Conservation (phyloP, 805 yeast species). For the Metschnikowia cerradonensis region DNA sequence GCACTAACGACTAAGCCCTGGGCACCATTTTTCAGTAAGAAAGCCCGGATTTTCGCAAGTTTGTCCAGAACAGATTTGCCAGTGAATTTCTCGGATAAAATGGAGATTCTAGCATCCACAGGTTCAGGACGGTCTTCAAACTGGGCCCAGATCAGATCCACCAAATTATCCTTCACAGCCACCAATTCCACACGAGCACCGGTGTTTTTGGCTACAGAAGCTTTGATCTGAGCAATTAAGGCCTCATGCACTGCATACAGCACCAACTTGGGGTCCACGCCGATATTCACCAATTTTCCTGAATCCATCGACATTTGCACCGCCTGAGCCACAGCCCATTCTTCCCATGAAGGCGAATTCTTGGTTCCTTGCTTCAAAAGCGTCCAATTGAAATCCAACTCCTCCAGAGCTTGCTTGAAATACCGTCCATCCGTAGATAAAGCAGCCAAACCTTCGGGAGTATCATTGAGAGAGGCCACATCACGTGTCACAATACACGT, state of each 20-base stretch:
- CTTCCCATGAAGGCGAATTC: conserved; percentile 54
- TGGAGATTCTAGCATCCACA: conserved; percentile 48
- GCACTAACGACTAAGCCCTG: conserved; percentile 42
- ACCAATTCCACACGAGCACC: conserved; percentile 39
- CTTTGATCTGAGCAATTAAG: conserved; percentile 28
- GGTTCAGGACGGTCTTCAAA: conserved; percentile 59
- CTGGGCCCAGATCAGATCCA: conserved; percentile 69
- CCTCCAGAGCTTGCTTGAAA: conserved; percentile 54
- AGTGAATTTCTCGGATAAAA: conserved; percentile 50
- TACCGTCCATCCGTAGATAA: conserved; percentile 61
- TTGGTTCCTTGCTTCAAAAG: conserved; percentile 50
- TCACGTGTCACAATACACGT: conserved; percentile 77
- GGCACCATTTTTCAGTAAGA: conserved; percentile 22
- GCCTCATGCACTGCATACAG: conserved; percentile 33
- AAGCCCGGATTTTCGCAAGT: conserved; percentile 39
- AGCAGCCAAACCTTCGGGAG: conserved; percentile 53
- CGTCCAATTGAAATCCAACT: conserved; percentile 58
- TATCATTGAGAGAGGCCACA: conserved; percentile 44
- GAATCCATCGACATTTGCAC: conserved; percentile 46
- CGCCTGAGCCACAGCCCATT: conserved; percentile 53
- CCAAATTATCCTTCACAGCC: conserved; percentile 55
- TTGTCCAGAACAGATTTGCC: conserved; percentile 67
- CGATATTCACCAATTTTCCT: conserved; percentile 33
- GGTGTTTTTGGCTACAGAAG: conserved; percentile 20
- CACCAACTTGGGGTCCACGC: conserved; percentile 50